Conservation (phyloP, 2,329 filamentous ascomycete species). For the Scedosporium boydii region DNA sequence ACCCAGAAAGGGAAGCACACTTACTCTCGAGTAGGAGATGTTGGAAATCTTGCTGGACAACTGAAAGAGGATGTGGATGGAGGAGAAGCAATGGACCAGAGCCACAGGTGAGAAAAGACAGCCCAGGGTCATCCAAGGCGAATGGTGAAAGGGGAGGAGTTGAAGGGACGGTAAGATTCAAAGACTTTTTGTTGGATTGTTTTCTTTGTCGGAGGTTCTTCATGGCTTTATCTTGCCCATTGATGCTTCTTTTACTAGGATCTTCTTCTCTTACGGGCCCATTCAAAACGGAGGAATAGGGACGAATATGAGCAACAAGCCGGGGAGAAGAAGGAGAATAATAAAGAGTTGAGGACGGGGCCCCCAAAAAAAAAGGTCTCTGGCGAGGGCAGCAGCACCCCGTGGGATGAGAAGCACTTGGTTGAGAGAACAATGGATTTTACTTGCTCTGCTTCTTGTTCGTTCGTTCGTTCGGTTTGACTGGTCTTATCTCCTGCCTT, state of each 20-base stretch:
- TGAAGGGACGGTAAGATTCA: neutral
- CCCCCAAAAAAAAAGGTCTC: neutral
- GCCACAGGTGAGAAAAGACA: neutral
- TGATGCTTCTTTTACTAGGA: no score
- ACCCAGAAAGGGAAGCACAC: no score
- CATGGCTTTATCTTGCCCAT: neutral
- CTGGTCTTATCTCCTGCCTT: no score
- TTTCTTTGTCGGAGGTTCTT: constrained; percentile 2
- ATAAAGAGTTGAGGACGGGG: neutral
- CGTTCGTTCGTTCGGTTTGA: neutral
- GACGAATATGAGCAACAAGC: neutral
- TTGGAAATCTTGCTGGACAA: no score
- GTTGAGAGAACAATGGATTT: neutral
- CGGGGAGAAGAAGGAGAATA: neutral
- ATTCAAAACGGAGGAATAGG: neutral
- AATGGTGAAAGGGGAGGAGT: neutral
- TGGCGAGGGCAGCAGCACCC: neutral
- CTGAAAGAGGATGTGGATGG: neutral
- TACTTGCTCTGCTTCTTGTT: neutral
- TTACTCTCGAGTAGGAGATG: no score
- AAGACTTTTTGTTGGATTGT: constrained; percentile 10
- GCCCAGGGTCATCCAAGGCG: neutral
- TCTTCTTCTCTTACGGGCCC: neutral
- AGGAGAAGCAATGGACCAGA: neutral
- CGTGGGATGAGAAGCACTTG: neutral